Evolutionary conservation across 2,329 filamentous ascomycete genomes (phyloP).

Genomic region (Pestalotiopsis fici): DNA sequence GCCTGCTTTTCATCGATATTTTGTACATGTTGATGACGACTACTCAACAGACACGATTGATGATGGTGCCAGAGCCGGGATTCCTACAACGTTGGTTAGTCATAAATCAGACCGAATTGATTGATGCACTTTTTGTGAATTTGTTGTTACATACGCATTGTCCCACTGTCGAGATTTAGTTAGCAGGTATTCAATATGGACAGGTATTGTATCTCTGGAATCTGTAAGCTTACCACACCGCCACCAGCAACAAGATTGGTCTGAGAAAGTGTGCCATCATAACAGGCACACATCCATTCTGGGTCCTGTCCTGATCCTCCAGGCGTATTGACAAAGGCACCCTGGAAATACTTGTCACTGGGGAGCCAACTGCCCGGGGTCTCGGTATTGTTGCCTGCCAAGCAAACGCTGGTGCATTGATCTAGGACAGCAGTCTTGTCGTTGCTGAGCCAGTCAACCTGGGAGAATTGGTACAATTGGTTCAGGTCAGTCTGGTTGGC

Average conservation of each 20-base stretch:
- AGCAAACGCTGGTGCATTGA: neutral
- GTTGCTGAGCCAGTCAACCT: conserved; percentile 4
- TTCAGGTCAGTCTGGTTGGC: conserved; percentile 6
- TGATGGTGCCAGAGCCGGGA: conserved; percentile 3
- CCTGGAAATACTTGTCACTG: conserved; percentile 8
- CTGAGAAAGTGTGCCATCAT: conserved; percentile 1
- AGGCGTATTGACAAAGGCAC: conserved; percentile 8
- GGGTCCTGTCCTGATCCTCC: conserved; percentile 4
- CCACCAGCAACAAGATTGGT: neutral
- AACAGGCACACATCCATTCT: conserved; percentile 6
- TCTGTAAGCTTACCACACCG: neutral
- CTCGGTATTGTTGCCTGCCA: conserved; percentile 5
- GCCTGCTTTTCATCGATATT: neutral
- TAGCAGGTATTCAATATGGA: neutral
- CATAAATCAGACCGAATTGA: no score
- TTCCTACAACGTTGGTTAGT: no score
- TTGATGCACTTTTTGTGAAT: neutral
- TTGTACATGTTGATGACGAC: neutral
- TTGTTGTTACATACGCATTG: neutral
- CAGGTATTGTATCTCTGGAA: neutral
- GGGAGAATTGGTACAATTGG: conserved; percentile 1
- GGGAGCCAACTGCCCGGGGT: conserved; percentile 8
- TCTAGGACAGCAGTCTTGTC: conserved; percentile 2
- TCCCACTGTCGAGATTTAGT: neutral
- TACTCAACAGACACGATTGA: conserved; percentile 1